Evolutionary conservation across 495 filamentous ascomycete species (phyloP).

Genomic region (Aspergillus olivimuriae): DNA sequence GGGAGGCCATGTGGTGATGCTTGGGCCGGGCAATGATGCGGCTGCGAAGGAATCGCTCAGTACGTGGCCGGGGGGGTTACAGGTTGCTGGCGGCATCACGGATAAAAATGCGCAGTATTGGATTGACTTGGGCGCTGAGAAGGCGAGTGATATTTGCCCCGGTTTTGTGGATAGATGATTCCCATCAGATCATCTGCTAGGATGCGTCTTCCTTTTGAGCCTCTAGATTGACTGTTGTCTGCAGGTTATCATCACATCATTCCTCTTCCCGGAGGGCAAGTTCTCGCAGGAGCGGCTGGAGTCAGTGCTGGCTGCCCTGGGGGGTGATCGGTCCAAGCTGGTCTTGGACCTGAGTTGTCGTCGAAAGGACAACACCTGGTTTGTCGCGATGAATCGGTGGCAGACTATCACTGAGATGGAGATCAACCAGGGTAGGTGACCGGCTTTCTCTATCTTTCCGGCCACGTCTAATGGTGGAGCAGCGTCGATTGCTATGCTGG

Average conservation of each 20-base stretch:
- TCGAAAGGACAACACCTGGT: slow-evolving; percentile 66
- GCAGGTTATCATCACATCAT: slow-evolving; percentile 85
- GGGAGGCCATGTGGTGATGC: slow-evolving; percentile 92
- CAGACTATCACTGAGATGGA: slow-evolving; percentile 96
- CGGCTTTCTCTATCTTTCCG: not conserved
- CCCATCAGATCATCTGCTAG: no score
- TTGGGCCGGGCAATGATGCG: slow-evolving; percentile 78
- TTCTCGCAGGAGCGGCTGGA: slow-evolving; percentile 72
- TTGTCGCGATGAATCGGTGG: slow-evolving; percentile 98
- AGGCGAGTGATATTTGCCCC: no score
- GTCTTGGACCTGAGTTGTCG: slow-evolving; percentile 95
- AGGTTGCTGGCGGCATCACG: slow-evolving; percentile 88
- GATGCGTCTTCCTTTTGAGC: no score
- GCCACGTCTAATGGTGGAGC: slow-evolving; percentile 7
- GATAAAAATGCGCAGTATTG: slow-evolving; percentile 76
- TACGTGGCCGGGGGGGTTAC: slow-evolving; percentile 70
- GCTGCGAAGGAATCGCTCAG: slow-evolving; percentile 70
- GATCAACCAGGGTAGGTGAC: slow-evolving; percentile 60
- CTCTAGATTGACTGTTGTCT: no score
- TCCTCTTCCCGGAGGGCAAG: slow-evolving; percentile 74
- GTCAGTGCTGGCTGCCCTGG: slow-evolving; percentile 62
- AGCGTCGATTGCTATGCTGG: slow-evolving; percentile 75
- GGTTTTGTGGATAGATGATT: no score
- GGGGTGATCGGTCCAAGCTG: slow-evolving; percentile 67
- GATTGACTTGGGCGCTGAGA: slow-evolving; percentile 84